Percentiles rank a stretch among this genome's conserved stretches.
phyloP scores from a whole-genome alignment of 108 stramenopile genomes.

The Skeletonema tropicum region DNA sequence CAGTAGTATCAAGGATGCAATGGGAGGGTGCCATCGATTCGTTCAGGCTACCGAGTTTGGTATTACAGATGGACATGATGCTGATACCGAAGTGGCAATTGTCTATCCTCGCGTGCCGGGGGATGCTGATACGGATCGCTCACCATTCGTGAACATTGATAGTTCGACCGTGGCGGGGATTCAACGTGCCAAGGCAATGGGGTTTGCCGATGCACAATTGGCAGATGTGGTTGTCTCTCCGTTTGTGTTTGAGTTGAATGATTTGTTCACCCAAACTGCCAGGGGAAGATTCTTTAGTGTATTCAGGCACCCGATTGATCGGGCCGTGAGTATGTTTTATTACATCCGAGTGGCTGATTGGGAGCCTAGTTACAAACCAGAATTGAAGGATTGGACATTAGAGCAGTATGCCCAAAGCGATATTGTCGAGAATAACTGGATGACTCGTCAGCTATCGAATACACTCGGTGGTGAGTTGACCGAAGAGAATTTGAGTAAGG shows the following conservation, averaged over 20 bases:
- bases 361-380: constrained; percentile 62
- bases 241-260: constrained; percentile 60
- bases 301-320: constrained; percentile 65
- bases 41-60: constrained; percentile 64
- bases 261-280: constrained; percentile 54
- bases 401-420: constrained; percentile 56
- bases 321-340: constrained; percentile 62
- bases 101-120: constrained; percentile 59
- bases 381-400: constrained; percentile 56
- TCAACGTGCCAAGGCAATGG: constrained; percentile 55
- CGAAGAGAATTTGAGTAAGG: constrained; percentile 42
- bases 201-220: constrained; percentile 61
- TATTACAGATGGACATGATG: constrained; percentile 59
- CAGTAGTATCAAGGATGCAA: constrained; percentile 53
- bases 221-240: constrained; percentile 63
- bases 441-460: constrained; percentile 58
- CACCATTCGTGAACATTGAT: constrained; percentile 67
- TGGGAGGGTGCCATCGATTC: constrained; percentile 61
- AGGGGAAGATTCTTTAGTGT: constrained; percentile 58
- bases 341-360: constrained; percentile 58
- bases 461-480: constrained; percentile 52
- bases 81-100: constrained; percentile 56
- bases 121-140: constrained; percentile 45
- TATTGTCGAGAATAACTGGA: constrained; percentile 66
- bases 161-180: constrained; percentile 63